A percentile compares a stretch with the other conserved stretches of the same genome.
phyloP scores from a whole-genome alignment of 1,284 basidiomycete species.

The Cystobasidium slooffiae region DNA sequence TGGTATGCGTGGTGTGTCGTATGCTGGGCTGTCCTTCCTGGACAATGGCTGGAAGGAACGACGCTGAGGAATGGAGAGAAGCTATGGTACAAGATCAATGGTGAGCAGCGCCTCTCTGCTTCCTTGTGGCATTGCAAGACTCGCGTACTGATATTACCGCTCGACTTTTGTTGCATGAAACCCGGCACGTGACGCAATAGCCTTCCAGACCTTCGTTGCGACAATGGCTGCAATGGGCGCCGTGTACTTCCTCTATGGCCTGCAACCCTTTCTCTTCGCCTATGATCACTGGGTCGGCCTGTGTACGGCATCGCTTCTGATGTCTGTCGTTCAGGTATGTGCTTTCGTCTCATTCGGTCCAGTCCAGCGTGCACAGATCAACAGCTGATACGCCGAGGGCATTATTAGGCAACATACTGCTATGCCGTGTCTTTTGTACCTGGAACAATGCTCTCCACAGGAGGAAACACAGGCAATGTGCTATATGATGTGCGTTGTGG shows the following conservation, averaged over 20 bases:
- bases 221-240: slow-evolving; percentile 72
- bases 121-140: background rate
- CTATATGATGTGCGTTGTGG: slow-evolving; percentile 82
- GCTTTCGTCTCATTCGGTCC: too few relatives aligned
- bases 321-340: slow-evolving; percentile 70
- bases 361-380: background rate
- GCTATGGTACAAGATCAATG: slow-evolving; percentile 88
- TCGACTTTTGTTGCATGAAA: background rate
- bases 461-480: slow-evolving; percentile 85
- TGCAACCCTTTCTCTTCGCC: slow-evolving; percentile 80
- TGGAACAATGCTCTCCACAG: slow-evolving; percentile 74
- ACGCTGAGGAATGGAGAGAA: slow-evolving; percentile 77
- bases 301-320: slow-evolving; percentile 78
- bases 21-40: slow-evolving; percentile 84
- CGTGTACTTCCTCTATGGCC: slow-evolving; percentile 72
- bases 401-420: slow-evolving; percentile 64
- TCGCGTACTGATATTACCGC: background rate
- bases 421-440: slow-evolving; percentile 74
- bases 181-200: slow-evolving; percentile 60
- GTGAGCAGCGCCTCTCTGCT: slow-evolving; percentile 72
- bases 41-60: slow-evolving; percentile 80
- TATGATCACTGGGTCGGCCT: slow-evolving; percentile 93
- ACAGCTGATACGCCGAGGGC: background rate
- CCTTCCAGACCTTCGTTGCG: slow-evolving; percentile 82
- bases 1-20: slow-evolving; percentile 90